A percentile compares a stretch with the other conserved stretches of the same genome.
Conservation (phyloP, 139 green algal species). For the Chloropicon primus region DNA sequence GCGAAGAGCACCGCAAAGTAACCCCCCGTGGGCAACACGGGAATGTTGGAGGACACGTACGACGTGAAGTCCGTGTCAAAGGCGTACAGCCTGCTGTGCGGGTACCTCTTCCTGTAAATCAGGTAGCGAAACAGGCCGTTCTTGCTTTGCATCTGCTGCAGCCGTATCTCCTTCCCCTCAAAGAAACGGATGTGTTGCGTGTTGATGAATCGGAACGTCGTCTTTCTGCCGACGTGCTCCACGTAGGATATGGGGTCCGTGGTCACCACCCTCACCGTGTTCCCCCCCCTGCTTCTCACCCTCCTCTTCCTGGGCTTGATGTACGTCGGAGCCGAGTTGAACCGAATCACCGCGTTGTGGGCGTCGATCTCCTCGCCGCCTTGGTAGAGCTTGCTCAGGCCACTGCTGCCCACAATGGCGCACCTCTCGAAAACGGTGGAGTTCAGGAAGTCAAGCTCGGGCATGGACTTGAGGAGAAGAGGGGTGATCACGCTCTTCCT, state of each 20-base stretch:
- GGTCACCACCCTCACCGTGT: no score
- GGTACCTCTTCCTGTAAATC: background rate
- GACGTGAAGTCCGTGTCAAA: conserved; percentile 20
- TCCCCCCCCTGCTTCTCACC: no score
- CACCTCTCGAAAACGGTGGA: conserved; percentile 13
- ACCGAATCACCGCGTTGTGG: conserved; percentile 7
- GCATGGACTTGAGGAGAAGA: conserved; percentile 8
- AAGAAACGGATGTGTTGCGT: conserved; percentile 14
- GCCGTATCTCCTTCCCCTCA: conserved; percentile 14
- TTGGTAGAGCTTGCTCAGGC: conserved; percentile 14
- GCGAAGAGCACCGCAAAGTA: conserved; percentile 18
- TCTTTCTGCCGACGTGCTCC: conserved; percentile 5
- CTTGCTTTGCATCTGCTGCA: conserved; percentile 21
- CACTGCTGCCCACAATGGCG: conserved; percentile 18
- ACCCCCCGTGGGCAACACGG: conserved; percentile 14
- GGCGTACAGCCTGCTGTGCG: conserved; percentile 6
- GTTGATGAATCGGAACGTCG: conserved; percentile 19
- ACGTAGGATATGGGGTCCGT: background rate
- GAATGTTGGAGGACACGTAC: conserved; percentile 22
- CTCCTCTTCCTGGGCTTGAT: background rate
- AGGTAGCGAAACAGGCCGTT: conserved; percentile 17
- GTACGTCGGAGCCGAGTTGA: conserved; percentile 1
- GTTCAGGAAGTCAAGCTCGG: conserved; percentile 10
- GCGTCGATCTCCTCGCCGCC: conserved; percentile 3
- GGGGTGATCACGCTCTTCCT: conserved; percentile 9